phyloP scores from a whole-genome alignment of 495 filamentous ascomycete genomes.

The Aspergillus wentii region DNA sequence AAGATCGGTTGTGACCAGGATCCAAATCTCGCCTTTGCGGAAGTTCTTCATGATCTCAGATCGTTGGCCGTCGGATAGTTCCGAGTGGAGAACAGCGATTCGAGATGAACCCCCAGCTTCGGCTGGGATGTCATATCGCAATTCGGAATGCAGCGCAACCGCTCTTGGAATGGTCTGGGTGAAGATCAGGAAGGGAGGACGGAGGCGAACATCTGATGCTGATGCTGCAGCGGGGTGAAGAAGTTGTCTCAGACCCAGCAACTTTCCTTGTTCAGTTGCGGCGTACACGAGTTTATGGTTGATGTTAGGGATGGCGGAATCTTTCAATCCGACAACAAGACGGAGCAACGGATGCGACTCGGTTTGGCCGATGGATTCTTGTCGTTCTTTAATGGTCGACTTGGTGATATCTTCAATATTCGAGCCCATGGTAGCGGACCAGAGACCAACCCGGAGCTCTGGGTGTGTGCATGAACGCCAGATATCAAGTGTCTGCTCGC shows the following conservation, averaged over 20 bases:
- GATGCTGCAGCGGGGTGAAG: conserved; percentile 69
- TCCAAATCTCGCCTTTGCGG: conserved; percentile 89
- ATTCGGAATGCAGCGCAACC: conserved; percentile 77
- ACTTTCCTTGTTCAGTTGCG: conserved; percentile 88
- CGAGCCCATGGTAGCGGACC: conserved; percentile 96
- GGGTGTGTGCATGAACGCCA: conserved; percentile 72
- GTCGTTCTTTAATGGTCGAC: conserved; percentile 53
- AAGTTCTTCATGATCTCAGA: conserved; percentile 82
- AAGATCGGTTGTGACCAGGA: conserved; percentile 91
- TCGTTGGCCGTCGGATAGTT: conserved; percentile 71
- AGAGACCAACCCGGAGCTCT: conserved; percentile 68
- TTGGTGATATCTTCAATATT: conserved; percentile 76
- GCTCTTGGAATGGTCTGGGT: conserved; percentile 91
- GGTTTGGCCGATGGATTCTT: conserved; percentile 16
- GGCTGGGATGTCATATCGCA: conserved; percentile 89
- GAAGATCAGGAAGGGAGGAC: conserved; percentile 89
- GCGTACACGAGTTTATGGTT: conserved; percentile 84
- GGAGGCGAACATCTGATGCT: conserved; percentile 56
- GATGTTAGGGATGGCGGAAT: conserved; percentile 89
- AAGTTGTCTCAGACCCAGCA: conserved; percentile 85
- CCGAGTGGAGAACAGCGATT: conserved; percentile 85
- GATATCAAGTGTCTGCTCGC: conserved; percentile 81
- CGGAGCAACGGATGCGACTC: conserved; percentile 57
- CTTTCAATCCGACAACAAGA: conserved; percentile 89
- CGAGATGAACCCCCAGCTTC: conserved; percentile 82